Evolutionary conservation across 2,329 filamentous ascomycete species (phyloP).

Genomic region (Septoria petroselini): DNA sequence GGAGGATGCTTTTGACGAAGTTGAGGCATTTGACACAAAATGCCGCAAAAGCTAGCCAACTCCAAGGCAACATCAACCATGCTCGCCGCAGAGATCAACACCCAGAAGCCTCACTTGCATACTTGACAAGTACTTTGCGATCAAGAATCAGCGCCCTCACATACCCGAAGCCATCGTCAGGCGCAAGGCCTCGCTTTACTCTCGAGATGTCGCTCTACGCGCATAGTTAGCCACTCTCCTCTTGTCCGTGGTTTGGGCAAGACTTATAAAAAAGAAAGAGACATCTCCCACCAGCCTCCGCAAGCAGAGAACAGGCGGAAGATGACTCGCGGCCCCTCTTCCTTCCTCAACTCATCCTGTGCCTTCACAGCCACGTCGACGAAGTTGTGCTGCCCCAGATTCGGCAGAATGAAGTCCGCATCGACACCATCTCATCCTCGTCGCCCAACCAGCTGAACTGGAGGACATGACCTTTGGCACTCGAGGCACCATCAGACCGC

Average conservation of each 20-base stretch:
- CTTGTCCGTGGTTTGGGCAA: neutral
- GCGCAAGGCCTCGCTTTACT: too few species aligned
- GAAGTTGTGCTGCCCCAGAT: neutral
- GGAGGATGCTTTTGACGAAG: neutral
- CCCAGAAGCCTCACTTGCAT: neutral
- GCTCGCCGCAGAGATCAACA: neutral
- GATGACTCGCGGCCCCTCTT: conserved; percentile 14
- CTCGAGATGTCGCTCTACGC: neutral
- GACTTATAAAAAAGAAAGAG: conserved; percentile 19
- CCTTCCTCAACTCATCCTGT: conserved; percentile 2
- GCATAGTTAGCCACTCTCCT: conserved; percentile 12
- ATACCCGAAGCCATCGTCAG: too few species aligned
- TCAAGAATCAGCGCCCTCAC: neutral
- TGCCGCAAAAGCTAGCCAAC: conserved; percentile 9
- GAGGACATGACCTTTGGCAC: neutral
- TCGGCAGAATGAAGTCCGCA: neutral
- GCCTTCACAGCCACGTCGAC: conserved; percentile 4
- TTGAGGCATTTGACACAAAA: conserved; percentile 4
- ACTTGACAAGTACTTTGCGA: neutral
- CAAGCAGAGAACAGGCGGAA: conserved; percentile 12
- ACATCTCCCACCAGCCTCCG: conserved; percentile 13
- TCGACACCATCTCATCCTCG: neutral
- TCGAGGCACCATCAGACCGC: conserved; percentile 4
- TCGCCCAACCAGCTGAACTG: neutral
- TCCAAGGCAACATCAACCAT: too few species aligned